Evolutionary conservation across 2,329 filamentous ascomycete species (phyloP).

Genomic region (Botrytis medusae): DNA sequence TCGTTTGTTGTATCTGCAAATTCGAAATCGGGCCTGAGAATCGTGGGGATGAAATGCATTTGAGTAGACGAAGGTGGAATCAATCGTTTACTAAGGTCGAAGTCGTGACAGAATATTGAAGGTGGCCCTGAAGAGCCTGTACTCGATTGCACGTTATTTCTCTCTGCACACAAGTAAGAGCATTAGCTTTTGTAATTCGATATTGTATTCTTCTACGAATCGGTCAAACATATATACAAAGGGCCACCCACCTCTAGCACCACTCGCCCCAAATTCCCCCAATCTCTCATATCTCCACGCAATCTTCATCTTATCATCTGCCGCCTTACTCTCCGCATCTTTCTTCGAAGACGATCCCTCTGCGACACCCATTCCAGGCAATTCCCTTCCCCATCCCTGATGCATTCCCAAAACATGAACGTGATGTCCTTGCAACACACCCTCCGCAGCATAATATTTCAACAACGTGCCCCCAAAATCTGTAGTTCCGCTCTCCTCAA

Average conservation of each 20-base stretch:
- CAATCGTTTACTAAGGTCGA: constrained; percentile 69
- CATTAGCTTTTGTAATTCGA: constrained; percentile 24
- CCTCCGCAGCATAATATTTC: constrained; percentile 89
- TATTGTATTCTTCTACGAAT: constrained; percentile 17
- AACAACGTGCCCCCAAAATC: constrained; percentile 86
- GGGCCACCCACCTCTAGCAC: constrained; percentile 45
- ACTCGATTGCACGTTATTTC: constrained; percentile 26
- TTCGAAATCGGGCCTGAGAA: constrained; percentile 34
- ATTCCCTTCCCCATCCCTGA: constrained; percentile 76
- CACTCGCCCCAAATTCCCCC: constrained; percentile 62
- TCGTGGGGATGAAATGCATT: constrained; percentile 52
- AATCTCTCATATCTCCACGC: constrained; percentile 94
- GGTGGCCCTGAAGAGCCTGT: constrained; percentile 23
- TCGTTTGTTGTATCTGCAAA: constrained; percentile 37
- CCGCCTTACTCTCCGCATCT: constrained; percentile 41
- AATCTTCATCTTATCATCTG: constrained; percentile 90
- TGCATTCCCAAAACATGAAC: constrained; percentile 82
- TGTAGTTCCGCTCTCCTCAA: constrained; percentile 89
- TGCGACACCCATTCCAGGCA: constrained; percentile 67
- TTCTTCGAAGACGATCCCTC: constrained; percentile 46
- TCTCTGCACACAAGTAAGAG: constrained; percentile 29
- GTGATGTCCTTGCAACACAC: constrained; percentile 84
- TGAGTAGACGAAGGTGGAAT: constrained; percentile 53
- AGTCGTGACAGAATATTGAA: constrained; percentile 66
- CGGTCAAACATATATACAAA: constrained; percentile 55